Evolutionary conservation across 192 early-diverging fungal species (phyloP).

Genomic region (Phlyctochytrium planicorne): DNA sequence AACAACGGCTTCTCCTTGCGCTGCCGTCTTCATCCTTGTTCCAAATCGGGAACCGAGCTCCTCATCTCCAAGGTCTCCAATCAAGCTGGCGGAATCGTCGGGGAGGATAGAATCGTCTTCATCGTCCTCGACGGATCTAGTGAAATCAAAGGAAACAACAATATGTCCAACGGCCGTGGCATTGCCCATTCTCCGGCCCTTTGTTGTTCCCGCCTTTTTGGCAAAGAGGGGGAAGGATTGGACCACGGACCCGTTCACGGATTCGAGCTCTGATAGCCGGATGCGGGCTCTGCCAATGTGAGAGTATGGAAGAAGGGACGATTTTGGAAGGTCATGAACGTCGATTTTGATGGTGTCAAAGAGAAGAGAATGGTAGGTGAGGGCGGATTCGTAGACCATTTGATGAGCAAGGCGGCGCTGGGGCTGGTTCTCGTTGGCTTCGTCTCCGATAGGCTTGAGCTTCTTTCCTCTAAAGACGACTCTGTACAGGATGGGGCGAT

Average conservation of each 20-base stretch:
- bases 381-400: neutral
- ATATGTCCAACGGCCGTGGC: conserved; percentile 5
- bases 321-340: conserved; percentile 3
- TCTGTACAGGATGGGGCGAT: neutral
- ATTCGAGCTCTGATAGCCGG: conserved; percentile 27
- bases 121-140: conserved; percentile 10
- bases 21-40: neutral
- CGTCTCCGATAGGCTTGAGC: conserved; percentile 3
- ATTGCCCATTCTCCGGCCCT: neutral
- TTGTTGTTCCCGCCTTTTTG: neutral
- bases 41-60: neutral
- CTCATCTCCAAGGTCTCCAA: neutral
- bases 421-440: neutral
- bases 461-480: conserved; percentile 2
- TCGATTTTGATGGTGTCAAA: conserved; percentile 40
- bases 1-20: neutral
- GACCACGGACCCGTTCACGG: conserved; percentile 26
- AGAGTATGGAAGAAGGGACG: conserved; percentile 10
- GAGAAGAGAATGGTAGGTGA: conserved; percentile 35
- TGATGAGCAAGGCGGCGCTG: neutral
- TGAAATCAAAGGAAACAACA: conserved; percentile 9
- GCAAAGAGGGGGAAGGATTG: conserved; percentile 11
- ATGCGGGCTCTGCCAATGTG: conserved; percentile 29
- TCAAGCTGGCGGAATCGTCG: conserved; percentile 1
- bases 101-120: conserved; percentile 4